phyloP scores from a whole-genome alignment of 1,284 basidiomycete species.

The Ganoderma lucidum region DNA sequence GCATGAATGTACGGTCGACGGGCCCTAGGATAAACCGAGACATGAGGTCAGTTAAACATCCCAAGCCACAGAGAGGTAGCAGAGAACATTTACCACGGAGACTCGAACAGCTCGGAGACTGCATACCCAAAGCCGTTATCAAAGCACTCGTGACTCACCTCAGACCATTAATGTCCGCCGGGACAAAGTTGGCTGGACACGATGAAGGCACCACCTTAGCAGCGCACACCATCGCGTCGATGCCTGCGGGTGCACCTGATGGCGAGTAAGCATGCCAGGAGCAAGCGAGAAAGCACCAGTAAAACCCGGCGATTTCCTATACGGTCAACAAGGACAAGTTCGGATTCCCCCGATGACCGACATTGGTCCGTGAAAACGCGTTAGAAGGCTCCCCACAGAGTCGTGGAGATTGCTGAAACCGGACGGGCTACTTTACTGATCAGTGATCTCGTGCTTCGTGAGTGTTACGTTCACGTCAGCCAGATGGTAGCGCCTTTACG shows the following conservation, averaged over 20 bases:
- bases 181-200: neutral
- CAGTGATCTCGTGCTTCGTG: no score
- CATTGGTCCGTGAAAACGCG: neutral
- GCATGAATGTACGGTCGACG: neutral
- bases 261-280: neutral
- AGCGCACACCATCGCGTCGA: no score
- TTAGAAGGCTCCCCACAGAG: neutral
- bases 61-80: no score
- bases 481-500: no score
- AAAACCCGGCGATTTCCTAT: no score
- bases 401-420: neutral
- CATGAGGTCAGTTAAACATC: neutral
- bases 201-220: neutral
- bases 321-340: no score
- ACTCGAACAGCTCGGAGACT: neutral
- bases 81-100: neutral
- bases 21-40: neutral
- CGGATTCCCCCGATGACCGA: no score
- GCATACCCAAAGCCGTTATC: neutral
- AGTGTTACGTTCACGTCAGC: no score
- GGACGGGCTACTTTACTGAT: no score
- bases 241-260: neutral
- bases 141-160: neutral
- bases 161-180: neutral
- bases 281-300: neutral